These are phyloP conservation scores for Zizania latifolia DNA, from an alignment of 176 grass and related monocot genomes.

Conservation along the genomic window DNA sequence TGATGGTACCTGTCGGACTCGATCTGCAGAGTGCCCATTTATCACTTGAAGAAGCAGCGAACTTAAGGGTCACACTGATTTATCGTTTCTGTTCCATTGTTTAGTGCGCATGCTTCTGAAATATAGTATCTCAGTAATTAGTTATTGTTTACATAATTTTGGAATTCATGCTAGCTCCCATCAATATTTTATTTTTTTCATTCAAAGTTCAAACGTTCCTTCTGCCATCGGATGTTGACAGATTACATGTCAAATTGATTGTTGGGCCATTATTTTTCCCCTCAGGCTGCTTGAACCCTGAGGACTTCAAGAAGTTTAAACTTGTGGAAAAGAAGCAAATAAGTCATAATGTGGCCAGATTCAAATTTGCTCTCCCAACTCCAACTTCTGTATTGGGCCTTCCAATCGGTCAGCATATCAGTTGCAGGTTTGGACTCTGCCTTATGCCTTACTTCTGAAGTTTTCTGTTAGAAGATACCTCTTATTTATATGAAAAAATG, in stretches of 20 bases:
- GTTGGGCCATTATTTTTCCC: not conserved
- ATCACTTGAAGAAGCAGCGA: not conserved
- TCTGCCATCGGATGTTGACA: not conserved
- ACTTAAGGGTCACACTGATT: not conserved
- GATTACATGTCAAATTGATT: not conserved
- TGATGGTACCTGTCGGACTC: not conserved
- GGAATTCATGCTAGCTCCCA: not conserved
- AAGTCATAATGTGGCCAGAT: conserved; percentile 91
- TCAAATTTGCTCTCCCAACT: conserved; percentile 70
- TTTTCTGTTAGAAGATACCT: not conserved
- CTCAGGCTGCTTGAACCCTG: conserved; percentile 72
- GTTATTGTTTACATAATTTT: not conserved
- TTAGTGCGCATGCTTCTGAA: not conserved
- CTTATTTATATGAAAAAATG: not conserved
- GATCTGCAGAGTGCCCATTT: not conserved
- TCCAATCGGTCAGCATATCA: conserved; percentile 95
- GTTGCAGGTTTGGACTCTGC: conserved; percentile 63
- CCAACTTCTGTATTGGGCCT: conserved; percentile 74
- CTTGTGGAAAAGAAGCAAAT: conserved; percentile 82
- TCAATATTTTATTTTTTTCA: not conserved
- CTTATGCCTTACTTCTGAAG: not conserved
- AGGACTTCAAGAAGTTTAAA: conserved; percentile 86
- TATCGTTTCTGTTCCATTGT: not conserved
- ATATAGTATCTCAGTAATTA: not conserved
- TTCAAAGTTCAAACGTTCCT: not conserved